Conservation (phyloP, 768 basidiomycete genomes). For the Xerocomellus amylosporus region DNA sequence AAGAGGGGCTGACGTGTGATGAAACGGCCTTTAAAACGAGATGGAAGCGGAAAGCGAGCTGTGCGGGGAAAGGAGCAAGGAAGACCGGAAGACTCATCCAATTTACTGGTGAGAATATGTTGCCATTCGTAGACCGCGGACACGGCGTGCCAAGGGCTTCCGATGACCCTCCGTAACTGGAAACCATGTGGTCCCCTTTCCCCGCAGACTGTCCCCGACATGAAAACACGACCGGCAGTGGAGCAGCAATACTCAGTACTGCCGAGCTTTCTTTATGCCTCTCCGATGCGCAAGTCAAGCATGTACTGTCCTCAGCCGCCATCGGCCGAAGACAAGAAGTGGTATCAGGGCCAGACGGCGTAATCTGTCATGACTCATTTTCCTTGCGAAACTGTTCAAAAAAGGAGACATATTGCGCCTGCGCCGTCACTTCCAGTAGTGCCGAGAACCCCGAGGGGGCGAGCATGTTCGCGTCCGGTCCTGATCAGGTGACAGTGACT, state of each 20-base stretch:
- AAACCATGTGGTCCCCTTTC: too few species aligned
- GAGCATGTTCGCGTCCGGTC: background rate
- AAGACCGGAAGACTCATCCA: slow-evolving; percentile 10
- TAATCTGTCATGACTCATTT: background rate
- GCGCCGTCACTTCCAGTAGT: background rate
- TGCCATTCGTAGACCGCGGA: background rate
- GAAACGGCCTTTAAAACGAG: background rate
- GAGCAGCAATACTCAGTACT: too few species aligned
- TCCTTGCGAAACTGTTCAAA: background rate
- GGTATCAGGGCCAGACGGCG: background rate
- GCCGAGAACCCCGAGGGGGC: background rate
- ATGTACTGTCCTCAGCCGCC: too few species aligned
- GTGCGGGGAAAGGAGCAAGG: slow-evolving; percentile 18
- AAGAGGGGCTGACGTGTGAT: background rate
- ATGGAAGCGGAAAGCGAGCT: background rate
- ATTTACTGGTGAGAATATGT: slow-evolving; percentile 19
- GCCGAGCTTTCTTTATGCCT: too few species aligned
- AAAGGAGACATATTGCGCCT: background rate
- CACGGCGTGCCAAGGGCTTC: background rate
- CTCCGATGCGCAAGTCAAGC: too few species aligned
- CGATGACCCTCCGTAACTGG: slow-evolving; percentile 1
- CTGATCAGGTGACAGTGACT: background rate
- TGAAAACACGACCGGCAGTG: too few species aligned
- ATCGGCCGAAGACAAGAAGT: too few species aligned
- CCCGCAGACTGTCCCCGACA: too few species aligned